Evolutionary conservation across 352 stramenopile species (phyloP), one percentile per base, ranked within the genome.

Genomic region (Phytophthora gonapodyides): DNA sequence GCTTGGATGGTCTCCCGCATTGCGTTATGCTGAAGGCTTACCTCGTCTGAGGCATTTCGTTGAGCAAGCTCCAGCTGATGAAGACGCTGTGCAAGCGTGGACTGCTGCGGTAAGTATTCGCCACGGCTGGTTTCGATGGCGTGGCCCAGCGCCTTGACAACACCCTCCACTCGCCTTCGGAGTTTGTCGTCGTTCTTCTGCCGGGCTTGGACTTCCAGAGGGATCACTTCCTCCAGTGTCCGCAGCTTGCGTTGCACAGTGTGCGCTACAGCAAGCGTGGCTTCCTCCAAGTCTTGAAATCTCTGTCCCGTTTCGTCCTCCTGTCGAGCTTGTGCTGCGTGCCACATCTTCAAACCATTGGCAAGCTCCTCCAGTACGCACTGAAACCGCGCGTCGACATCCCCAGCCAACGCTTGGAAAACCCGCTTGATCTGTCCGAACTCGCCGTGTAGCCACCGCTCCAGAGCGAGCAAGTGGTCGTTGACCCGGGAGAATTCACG

Each of bases 131-230:
- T 44, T 36, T 81, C 75, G 5, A 88, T 67, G 3, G 64, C 64
- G 17, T 67, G 55, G 1, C 56, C 54, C 17, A 85, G 21, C 2
- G 66, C 46, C 35, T 84, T 86, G 5, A 78, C 62, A 13, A 68
- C 63, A n/a, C 41, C 50, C 7, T 89, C 77, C 11, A 92, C 35
- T 11, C 77, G 79, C 6, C 45, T 49, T 13, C 61, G 57, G 1
- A 93, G 62, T 46, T 80, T 86, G 9, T 88, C 81, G 45, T 89
- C 67, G 51, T 75, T 60, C 44, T 80, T 76, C 54, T 90, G 81
- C 13, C 81, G 61, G 7, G 81, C 79, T 57, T 78, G 68, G 21
- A 89, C 80, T 30, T 93, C 81, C 47, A 91, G 57, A 7, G 75
- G 80, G 30, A 93, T 55, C 24, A 85, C 74, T 51, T 85, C 76